Base-by-base conservation (phyloP, 306 rosid species). In the Cicer arietinum region DNA sequence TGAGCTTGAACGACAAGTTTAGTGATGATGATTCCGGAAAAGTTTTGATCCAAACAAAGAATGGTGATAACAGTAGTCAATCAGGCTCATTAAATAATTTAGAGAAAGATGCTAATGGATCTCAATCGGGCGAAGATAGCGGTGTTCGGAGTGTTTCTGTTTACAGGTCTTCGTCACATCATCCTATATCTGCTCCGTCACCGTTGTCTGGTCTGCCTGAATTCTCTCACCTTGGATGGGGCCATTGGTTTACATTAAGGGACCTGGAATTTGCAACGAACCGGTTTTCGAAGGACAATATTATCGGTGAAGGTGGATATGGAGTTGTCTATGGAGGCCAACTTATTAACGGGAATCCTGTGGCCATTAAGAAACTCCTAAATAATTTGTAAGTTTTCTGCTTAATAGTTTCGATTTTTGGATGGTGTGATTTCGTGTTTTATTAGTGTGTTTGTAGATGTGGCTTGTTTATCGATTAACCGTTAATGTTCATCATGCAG, bases 231-330 rank as follows among this genome's bases (percentile, higher is more conserved):
- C 82, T 78, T 61, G 97, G 97, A 62, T 92, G 94, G 96, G 96
- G 96, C 13, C 93, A 92, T 78, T 92, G 96, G 97, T 92, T 92
- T 88, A 92, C 96, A 42, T 66, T 92, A 59, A 83, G 96, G 86
- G 97, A 92, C 84, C 83, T 92, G 1, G 97, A 92, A 71, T 85
- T 78, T 65, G 97, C 97, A 43, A 92, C 97, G 5, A 86, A 76
- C 50, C 73, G 87, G 81, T 92, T 92, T 90, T 84, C 96, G 1
- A 85, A 85, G 46, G 97, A 90, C 18, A 92, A 62, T 61, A 69
- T 78, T 51, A 78, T 78, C 18, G 82, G 82, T 11, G 82, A 78
- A 61, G 82, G 82, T 40, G 96, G 97, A 25, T 92, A 92, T 78
- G 96, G 96, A 74, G 79, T 89, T 87, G 96, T 92, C 58, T 90